Conservation (phyloP, 306 rosid genomes). For the Vigna angularis region DNA sequence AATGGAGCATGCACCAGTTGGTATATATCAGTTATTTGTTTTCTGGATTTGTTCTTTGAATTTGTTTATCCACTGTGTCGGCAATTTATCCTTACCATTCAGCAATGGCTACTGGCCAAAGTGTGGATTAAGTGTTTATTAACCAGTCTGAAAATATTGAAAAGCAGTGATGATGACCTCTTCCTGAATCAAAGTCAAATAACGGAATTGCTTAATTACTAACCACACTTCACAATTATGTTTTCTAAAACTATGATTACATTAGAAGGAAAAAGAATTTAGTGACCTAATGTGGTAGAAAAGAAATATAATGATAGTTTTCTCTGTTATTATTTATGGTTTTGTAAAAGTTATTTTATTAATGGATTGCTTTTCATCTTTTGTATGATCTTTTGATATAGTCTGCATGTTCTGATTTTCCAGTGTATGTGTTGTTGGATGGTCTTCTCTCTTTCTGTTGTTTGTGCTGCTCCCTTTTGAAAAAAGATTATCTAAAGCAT, state of each 20-base stretch:
- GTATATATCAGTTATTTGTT: constrained; percentile 53
- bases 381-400: constrained; percentile 28
- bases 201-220: constrained; percentile 19
- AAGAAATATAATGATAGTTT: constrained; percentile 6
- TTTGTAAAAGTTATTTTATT: constrained; percentile 23
- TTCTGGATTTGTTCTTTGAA: constrained; percentile 22
- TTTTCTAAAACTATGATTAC: constrained; percentile 26
- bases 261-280: neutral
- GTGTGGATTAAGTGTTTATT: constrained; percentile 1
- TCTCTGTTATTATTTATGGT: constrained; percentile 15
- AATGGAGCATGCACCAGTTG: constrained; percentile 99
- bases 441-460: constrained; percentile 31
- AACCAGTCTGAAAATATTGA: constrained; percentile 8
- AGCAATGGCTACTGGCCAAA: neutral
- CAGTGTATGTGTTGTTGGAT: constrained; percentile 15
- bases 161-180: constrained; percentile 25
- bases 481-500: constrained; percentile 24
- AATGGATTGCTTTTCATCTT: constrained; percentile 1
- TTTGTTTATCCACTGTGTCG: neutral
- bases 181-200: constrained; percentile 1
- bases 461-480: constrained; percentile 20
- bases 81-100: constrained; percentile 5
- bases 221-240: constrained; percentile 23
- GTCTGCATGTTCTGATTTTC: constrained; percentile 35
- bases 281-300: constrained; percentile 15